Base-by-base conservation (phyloP, 805 yeast genomes). In the Saturnispora serradocipensis region DNA sequence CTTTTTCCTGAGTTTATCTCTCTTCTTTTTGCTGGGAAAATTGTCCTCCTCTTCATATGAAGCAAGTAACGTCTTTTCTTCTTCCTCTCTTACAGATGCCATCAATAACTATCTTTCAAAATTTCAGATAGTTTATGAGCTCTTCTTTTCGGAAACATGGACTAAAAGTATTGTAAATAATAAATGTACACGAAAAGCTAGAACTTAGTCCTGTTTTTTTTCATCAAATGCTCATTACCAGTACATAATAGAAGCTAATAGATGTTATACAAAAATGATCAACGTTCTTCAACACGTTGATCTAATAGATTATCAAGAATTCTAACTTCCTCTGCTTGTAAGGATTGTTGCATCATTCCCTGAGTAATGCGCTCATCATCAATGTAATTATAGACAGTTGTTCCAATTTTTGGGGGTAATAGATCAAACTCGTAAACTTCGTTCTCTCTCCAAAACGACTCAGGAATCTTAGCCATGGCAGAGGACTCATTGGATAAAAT, bases 401-500 rank as follows among this genome's bases (percentile, higher is more conserved):
- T 75, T 20, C 81, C 79, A 7, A 67, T 65, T 18, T 59, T 59
- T 1, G 95, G 93, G 2, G 95, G 90, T 22, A 86, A 63, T 2
- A 84, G 76, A 64, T 86, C 95, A 61, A 76, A 86, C 57, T 86
- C 95, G 60, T 71, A 80, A 15, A 81, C 73, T 51, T 83, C 84
- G 50, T 81, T 73, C 25, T 75, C 62, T 2, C 75, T 74, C 86
- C 88, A 86, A 24, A 84, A 72, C 2, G 66, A 58, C 25, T 72
- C 60, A 0, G 95, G 95, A 24, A 85, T 71, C 56, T 78, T 76
- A 1, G 87, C 86, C 85, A 86, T 80, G 1, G 83, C 74, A 42
- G 79, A 75, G 24, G 79, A 80, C 63, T 85, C 93, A 16, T 85
- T 86, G 0, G 89, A 82, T 42, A 86, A 65, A 32, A 86, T 73